Base-by-base conservation (phyloP, 2,329 filamentous ascomycete genomes). In the Fusarium nisikadoi region DNA sequence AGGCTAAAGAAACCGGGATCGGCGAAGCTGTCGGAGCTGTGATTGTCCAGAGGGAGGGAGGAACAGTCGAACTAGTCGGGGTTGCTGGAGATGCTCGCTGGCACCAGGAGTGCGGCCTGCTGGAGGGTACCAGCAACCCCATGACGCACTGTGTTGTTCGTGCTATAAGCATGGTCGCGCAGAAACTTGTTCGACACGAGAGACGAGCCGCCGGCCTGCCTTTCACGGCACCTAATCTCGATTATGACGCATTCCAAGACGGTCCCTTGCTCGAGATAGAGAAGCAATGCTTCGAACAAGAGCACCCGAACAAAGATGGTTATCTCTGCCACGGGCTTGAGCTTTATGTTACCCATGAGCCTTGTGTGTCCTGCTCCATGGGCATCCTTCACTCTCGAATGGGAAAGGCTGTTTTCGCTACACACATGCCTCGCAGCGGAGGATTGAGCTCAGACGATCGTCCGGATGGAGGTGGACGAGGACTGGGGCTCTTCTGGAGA, bases 361-460 rank as follows among this genome's bases (percentile, higher is more conserved):
- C 96, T 9, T 99, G 96, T 80, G 89, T 97, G 67, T 97, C 97
- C 89, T 99, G 96, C 83, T 94, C 93, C 39, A 98, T 98, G 96
- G 96, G 94, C 3, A 92, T 98, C 75, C 86, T 98, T 27, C 95
- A 98, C 80, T 98, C 95, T 13, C 90, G 96, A 55, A 97, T 99
- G 87, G 91, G 93, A 47, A 91, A 92, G 58, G 93, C 95, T 56
- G 88, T 97, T 42, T 97, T 97, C 82, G 90, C 89, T 71, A 87
- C 91, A 70, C 89, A 93, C 61, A 96, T 97, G 92, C 88, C 89
- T 50, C 84, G 89, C 71, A 97, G 93, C 17, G 95, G 95, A 54
- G 95, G 94, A 46, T 86, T 98, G 83, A 92, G 92, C 76, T 92
- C 94, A 27, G 94, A 97, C 80, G 88, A 90, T 79, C 88, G 88